phyloP scores from a whole-genome alignment of 768 basidiomycete genomes.

The Rhodosporidiobolus sp. region DNA sequence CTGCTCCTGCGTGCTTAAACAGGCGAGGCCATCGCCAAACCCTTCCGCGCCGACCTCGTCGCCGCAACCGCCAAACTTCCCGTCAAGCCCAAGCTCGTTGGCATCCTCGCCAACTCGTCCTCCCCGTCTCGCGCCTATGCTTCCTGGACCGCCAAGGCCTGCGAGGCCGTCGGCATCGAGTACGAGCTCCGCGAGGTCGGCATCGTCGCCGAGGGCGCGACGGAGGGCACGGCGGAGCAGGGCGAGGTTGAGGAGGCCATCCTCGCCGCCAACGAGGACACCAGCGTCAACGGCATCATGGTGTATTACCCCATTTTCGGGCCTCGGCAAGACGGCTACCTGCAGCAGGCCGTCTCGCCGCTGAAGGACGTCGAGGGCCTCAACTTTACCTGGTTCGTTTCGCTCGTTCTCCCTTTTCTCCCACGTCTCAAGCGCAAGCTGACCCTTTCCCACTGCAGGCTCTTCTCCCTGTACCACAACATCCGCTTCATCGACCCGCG shows the following conservation, averaged over 20 bases:
- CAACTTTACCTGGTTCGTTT: slow-evolving; percentile 75
- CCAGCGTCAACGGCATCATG: slow-evolving; percentile 65
- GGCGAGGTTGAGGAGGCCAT: slow-evolving; percentile 89
- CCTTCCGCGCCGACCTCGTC: slow-evolving; percentile 70
- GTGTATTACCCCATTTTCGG: slow-evolving; percentile 92
- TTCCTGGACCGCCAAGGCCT: slow-evolving; percentile 87
- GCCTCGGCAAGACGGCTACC: slow-evolving; percentile 75
- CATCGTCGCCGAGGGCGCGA: slow-evolving; percentile 56
- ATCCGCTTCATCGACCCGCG: slow-evolving; percentile 85
- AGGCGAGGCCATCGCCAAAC: slow-evolving; percentile 68
- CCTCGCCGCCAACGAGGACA: slow-evolving; percentile 88
- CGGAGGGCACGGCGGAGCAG: slow-evolving; percentile 45
- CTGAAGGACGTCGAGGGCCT: slow-evolving; percentile 97
- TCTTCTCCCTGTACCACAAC: slow-evolving; percentile 54
- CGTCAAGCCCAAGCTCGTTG: slow-evolving; percentile 69
- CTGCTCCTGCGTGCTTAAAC: slow-evolving; percentile 52
- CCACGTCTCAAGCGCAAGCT: slow-evolving; percentile 41
- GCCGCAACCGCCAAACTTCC: slow-evolving; percentile 36
- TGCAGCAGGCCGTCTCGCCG: slow-evolving; percentile 95
- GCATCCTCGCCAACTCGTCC: slow-evolving; percentile 81
- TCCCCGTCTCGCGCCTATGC: slow-evolving; percentile 78
- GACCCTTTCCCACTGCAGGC: slow-evolving; percentile 18
- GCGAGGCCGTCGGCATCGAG: slow-evolving; percentile 78
- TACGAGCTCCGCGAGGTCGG: slow-evolving; percentile 76
- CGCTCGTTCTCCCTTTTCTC: slow-evolving; percentile 74